These are phyloP conservation scores for Magnolia changhungtana DNA, from an alignment of 164 flowering plant genomes.

Conservation along the genomic window DNA sequence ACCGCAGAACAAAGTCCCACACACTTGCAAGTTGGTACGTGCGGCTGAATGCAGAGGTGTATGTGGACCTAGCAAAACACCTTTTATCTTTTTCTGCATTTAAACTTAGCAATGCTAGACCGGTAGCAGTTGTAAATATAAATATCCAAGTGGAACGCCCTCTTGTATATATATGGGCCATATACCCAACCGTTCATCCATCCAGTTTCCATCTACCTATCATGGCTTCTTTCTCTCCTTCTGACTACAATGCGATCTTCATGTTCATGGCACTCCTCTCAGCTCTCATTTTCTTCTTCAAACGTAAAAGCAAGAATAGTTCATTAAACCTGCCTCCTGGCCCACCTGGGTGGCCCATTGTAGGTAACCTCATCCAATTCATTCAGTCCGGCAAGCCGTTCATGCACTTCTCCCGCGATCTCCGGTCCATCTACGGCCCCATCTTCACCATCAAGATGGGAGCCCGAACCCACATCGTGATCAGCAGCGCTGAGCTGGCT, in stretches of 20 bases:
- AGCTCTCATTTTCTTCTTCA: slow-evolving; percentile 25
- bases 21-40: no score
- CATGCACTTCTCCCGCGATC: slow-evolving; percentile 50
- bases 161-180: no score
- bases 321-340: slow-evolving; percentile 71
- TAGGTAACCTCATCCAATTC: slow-evolving; percentile 87
- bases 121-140: no score
- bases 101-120: no score
- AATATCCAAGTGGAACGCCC: no score
- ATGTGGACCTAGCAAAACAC: no score
- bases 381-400: slow-evolving; percentile 78
- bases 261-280: slow-evolving; percentile 34
- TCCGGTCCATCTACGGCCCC: slow-evolving; percentile 54
- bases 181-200: neutral
- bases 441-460: slow-evolving; percentile 86
- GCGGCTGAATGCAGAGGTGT: no score
- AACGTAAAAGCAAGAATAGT: slow-evolving; percentile 27
- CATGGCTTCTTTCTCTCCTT: slow-evolving; percentile 2
- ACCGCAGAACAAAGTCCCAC: no score
- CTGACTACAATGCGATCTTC: slow-evolving; percentile 24
- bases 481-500: slow-evolving; percentile 49
- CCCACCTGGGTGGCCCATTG: slow-evolving; percentile 85
- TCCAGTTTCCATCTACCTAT: neutral
- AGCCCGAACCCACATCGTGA: slow-evolving; percentile 59
- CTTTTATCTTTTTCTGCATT: no score